Base-by-base conservation (phyloP, 2,329 filamentous ascomycete species). In the Volutella citrinella region DNA sequence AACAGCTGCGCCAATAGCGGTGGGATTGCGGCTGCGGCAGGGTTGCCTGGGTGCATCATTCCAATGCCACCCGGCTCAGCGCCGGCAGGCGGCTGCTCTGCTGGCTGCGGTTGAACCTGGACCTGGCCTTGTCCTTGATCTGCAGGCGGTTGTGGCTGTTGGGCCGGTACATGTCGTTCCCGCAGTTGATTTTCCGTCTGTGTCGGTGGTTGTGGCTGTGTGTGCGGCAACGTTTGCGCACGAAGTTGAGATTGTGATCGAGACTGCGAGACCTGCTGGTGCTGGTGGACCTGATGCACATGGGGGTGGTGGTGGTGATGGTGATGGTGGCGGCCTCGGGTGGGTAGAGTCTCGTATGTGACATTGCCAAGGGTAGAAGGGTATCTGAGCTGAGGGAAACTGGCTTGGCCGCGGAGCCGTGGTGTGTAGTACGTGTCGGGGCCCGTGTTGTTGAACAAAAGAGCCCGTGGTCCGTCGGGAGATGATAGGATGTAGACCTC, bases 401-500 rank as follows among this genome's bases (percentile, higher is more conserved):
- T 55, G 3, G 44, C 36, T 39, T 55, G 57, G 4, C 36, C 40
- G 13, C 46, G 39, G 22, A 58, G 27, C 21, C 64, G 63, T 18
- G 71, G 70, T 3, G 69, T 77, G 39, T 67, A 74, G 38, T 74
- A 81, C 10, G 69, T 62, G 17, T 76, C 74, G 2, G 64, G 53
- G 10, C 57, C 57, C 26, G 65, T 59, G 40, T 69, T 67, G 46
- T 74, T 77, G 24, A 82, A 59, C 7, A 83, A 54, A 3, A 83
- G 56, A 6, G 70, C 78, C 14, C 71, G 70, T 2, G 78, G 79
- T 1, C 79, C 79, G 25, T 67, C 65, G 1, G 78, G 77, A 0
- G 79, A 82, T 12, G 70, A 75, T 7, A 83, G 53, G 16, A 83
- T 72, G 45, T 81, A 82, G 3, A 81, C 74, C 38, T 77, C 71